Evolutionary conservation across 768 basidiomycete genomes (phyloP).

Genomic region (Suillus alpinus): DNA sequence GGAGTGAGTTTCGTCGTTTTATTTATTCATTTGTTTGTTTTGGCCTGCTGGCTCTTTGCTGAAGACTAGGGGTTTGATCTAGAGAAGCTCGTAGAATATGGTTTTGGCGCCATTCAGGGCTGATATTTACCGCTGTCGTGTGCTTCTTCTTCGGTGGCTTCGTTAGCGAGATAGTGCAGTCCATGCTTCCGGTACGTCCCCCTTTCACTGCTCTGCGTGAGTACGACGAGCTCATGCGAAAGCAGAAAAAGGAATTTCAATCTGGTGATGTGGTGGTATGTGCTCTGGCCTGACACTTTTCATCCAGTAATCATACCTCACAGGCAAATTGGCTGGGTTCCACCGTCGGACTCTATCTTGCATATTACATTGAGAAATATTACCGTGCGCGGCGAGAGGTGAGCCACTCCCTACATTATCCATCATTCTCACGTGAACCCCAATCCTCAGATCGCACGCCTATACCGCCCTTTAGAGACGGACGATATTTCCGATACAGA

Average conservation of each 20-base stretch:
- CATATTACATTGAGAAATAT: slow-evolving; percentile 70
- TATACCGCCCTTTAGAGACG: slow-evolving; percentile 70
- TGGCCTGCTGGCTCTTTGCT: background rate
- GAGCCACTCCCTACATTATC: slow-evolving; percentile 11
- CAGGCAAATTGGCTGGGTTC: slow-evolving; percentile 83
- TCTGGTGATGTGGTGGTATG: slow-evolving; percentile 69
- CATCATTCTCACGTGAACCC: background rate
- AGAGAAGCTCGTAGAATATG: slow-evolving; percentile 80
- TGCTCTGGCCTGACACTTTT: slow-evolving; percentile 14
- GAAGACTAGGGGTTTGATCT: background rate
- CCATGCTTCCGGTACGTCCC: slow-evolving; percentile 62
- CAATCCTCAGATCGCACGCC: slow-evolving; percentile 58
- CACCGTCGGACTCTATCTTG: slow-evolving; percentile 58
- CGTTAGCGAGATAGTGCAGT: slow-evolving; percentile 79
- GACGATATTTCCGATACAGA: slow-evolving; percentile 52
- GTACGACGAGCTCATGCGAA: slow-evolving; percentile 5
- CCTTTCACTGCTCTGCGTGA: background rate
- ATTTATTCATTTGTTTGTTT: background rate
- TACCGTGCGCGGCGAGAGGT: slow-evolving; percentile 82
- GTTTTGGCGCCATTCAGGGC: slow-evolving; percentile 77
- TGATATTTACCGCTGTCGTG: slow-evolving; percentile 64
- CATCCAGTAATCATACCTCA: slow-evolving; percentile 8
- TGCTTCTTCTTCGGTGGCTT: slow-evolving; percentile 83
- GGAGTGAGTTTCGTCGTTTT: slow-evolving; percentile 52
- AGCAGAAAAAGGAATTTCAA: slow-evolving; percentile 69